Conservation (phyloP, 2,329 filamentous ascomycete species). For the Didymosphaeria variabile region DNA sequence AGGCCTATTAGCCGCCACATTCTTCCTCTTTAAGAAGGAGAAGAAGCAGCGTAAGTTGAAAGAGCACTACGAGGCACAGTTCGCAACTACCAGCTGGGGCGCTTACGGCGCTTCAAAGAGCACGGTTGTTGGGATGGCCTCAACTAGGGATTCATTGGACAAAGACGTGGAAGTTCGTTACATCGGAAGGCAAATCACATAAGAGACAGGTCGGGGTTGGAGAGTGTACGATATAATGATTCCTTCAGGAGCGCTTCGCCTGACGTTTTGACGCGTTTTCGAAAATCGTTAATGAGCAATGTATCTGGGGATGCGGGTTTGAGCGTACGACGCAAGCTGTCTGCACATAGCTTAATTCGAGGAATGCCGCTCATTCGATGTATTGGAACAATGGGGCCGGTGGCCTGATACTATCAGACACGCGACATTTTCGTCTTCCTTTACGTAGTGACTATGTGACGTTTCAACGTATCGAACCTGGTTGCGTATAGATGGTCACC, state of each 20-base stretch:
- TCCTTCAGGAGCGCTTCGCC: neutral
- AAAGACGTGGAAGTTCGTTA: conserved; percentile 5
- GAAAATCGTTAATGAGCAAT: neutral
- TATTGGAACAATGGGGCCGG: too few relatives aligned
- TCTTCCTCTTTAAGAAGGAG: conserved; percentile 42
- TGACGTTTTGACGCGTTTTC: neutral
- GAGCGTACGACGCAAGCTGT: neutral
- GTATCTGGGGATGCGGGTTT: neutral
- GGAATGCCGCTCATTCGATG: neutral
- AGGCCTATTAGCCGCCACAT: conserved; percentile 23
- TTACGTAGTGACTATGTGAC: too few relatives aligned
- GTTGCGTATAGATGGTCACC: too few relatives aligned
- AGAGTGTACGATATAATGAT: neutral
- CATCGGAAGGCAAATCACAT: neutral
- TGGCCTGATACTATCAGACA: too few relatives aligned
- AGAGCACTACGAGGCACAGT: conserved; percentile 29
- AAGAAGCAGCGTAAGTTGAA: conserved; percentile 43
- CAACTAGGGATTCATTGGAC: neutral
- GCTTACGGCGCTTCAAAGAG: conserved; percentile 4
- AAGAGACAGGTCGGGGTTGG: neutral
- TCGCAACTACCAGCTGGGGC: conserved; percentile 7
- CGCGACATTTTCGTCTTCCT: too few relatives aligned
- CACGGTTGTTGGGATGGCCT: neutral
- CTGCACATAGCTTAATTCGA: neutral
- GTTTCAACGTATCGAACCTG: too few relatives aligned